These are phyloP conservation scores for Gossypioides kirkii DNA, from an alignment of 345 rosid genomes.

Conservation along the genomic window DNA sequence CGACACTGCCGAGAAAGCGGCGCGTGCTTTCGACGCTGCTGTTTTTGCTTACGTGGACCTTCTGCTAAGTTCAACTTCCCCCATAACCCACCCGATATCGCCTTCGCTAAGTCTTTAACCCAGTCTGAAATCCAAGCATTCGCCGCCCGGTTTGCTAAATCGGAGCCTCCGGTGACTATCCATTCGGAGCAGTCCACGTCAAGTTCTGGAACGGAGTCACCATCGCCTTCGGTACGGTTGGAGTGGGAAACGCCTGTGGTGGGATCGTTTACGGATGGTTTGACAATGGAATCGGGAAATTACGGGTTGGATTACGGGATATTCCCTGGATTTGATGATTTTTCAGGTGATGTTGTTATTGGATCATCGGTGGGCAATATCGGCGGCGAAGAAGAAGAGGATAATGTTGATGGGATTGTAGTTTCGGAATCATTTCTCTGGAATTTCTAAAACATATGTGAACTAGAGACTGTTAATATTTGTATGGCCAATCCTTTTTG, in stretches of 20 bases:
- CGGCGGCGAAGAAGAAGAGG: too few species aligned
- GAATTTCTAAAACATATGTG: too few species aligned
- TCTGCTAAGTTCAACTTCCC: conserved; percentile 68
- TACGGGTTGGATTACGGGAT: neutral
- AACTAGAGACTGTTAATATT: too few species aligned
- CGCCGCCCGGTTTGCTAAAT: neutral
- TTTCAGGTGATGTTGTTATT: neutral
- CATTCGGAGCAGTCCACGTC: neutral
- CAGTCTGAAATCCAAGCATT: neutral
- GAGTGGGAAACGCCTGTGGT: neutral
- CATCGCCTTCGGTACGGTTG: neutral
- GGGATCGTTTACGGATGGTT: neutral
- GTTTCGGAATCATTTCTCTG: too few species aligned
- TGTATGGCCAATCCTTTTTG: too few species aligned
- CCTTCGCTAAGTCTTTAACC: conserved; percentile 32
- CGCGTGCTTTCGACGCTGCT: conserved; percentile 86
- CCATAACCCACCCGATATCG: conserved; percentile 53
- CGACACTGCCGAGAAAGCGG: conserved; percentile 72
- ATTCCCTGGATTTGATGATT: neutral
- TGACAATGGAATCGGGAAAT: neutral
- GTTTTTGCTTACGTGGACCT: conserved; percentile 66
- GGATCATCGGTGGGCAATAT: neutral
- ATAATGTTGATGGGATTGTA: too few species aligned
- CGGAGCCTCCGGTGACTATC: neutral
- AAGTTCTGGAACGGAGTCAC: neutral